phyloP scores from a whole-genome alignment of 169 alveolate species.

The Plasmodium gonderi region DNA sequence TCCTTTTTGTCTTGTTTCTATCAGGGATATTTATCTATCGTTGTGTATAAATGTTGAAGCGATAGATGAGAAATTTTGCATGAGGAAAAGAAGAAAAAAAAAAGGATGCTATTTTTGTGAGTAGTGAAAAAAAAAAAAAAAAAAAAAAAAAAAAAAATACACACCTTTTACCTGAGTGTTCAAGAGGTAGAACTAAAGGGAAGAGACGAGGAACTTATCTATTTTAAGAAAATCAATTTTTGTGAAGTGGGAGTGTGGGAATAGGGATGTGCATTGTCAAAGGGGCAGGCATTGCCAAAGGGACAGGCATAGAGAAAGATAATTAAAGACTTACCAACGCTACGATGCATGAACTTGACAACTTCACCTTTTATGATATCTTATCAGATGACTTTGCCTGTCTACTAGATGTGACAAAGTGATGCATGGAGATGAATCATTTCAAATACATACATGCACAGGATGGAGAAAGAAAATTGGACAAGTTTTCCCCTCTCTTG shows the following conservation, averaged over 20 bases:
- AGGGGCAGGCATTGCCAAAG: too few relatives aligned
- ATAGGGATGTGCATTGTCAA: too few relatives aligned
- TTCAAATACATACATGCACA: not conserved
- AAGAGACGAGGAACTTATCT: too few relatives aligned
- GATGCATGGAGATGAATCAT: not conserved
- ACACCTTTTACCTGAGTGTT: too few relatives aligned
- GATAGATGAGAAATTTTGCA: not conserved
- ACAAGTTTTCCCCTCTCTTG: not conserved
- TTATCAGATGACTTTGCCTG: too few relatives aligned
- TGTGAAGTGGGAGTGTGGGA: too few relatives aligned
- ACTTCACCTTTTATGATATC: not conserved
- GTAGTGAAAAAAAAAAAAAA: not conserved
- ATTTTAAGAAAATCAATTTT: too few relatives aligned
- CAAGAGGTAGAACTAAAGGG: too few relatives aligned
- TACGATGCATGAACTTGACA: not conserved
- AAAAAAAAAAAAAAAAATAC: not conserved
- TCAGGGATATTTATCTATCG: slow-evolving; percentile 70
- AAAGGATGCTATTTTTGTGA: not conserved
- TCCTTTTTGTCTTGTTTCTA: slow-evolving; percentile 68
- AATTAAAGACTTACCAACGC: too few relatives aligned
- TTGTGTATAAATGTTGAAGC: slow-evolving; percentile 65
- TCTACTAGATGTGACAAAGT: not conserved
- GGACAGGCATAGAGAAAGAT: too few relatives aligned
- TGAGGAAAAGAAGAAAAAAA: not conserved
- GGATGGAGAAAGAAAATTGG: not conserved